phyloP scores from a whole-genome alignment of 345 rosid species.

The Citrus unshiu region DNA sequence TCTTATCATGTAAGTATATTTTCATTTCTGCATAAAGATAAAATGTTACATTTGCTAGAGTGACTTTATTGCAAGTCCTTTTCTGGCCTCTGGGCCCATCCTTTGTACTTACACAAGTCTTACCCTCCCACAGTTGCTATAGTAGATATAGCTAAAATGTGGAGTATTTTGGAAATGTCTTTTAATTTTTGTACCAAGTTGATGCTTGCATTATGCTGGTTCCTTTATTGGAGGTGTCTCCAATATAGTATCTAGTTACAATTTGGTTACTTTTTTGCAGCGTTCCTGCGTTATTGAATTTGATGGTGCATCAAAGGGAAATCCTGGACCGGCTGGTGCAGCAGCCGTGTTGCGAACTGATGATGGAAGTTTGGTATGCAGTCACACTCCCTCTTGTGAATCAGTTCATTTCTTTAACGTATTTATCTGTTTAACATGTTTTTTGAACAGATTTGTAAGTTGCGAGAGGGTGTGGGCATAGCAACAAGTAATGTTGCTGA shows the following conservation, averaged over 20 bases:
- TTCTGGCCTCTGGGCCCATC: background rate
- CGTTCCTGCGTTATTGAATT: slow-evolving; percentile 66
- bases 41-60: background rate
- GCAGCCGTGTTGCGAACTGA: slow-evolving; percentile 69
- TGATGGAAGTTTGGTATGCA: slow-evolving; percentile 70
- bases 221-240: background rate
- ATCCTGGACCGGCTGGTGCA: slow-evolving; percentile 94
- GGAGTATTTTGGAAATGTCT: background rate
- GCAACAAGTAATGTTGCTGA: slow-evolving; percentile 88
- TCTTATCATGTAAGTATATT: slow-evolving; percentile 29
- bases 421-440: slow-evolving; percentile 10
- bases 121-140: background rate
- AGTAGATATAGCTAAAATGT: background rate
- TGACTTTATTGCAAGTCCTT: slow-evolving; percentile 1
- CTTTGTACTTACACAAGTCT: background rate
- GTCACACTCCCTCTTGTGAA: slow-evolving; percentile 1
- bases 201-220: background rate
- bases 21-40: background rate
- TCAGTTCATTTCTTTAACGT: background rate
- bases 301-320: slow-evolving; percentile 94
- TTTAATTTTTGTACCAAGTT: background rate
- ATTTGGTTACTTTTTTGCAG: slow-evolving; percentile 34
- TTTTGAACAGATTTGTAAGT: slow-evolving; percentile 56
- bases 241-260: background rate
- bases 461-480: slow-evolving; percentile 79